Conservation (phyloP, 2,329 filamentous ascomycete species). For the Hymenoscyphus salicellus region DNA sequence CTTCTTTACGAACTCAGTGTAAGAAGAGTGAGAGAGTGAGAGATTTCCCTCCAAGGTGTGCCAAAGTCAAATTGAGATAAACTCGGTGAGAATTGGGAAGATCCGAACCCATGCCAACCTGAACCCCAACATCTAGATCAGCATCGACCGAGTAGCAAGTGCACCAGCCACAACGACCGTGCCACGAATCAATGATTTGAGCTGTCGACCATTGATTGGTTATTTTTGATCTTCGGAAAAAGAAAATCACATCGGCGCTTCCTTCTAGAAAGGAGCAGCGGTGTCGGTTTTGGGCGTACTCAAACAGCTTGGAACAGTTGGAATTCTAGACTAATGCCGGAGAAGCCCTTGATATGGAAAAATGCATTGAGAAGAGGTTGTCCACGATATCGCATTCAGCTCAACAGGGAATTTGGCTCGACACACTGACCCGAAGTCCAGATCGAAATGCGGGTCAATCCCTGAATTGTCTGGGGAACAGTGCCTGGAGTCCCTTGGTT, state of each 20-base stretch:
- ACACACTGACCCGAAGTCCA: background rate
- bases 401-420: constrained; percentile 4
- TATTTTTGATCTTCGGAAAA: background rate
- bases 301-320: background rate
- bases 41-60: background rate
- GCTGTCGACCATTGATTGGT: background rate
- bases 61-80: background rate
- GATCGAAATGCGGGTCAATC: background rate
- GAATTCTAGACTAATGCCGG: background rate
- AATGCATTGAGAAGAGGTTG: background rate
- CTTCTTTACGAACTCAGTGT: background rate
- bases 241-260: background rate
- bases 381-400: constrained; percentile 9
- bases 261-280: background rate
- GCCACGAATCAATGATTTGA: background rate
- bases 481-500: constrained; percentile 1
- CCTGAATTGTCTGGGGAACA: constrained; percentile 1
- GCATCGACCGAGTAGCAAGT: background rate
- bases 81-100: background rate
- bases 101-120: constrained; percentile 9
- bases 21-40: background rate
- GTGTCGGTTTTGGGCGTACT: background rate
- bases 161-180: constrained; percentile 5
- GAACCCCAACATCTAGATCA: constrained; percentile 7
- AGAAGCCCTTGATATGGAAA: background rate